Conservation (phyloP, 495 filamentous ascomycete genomes). For the Platismatia glauca region DNA sequence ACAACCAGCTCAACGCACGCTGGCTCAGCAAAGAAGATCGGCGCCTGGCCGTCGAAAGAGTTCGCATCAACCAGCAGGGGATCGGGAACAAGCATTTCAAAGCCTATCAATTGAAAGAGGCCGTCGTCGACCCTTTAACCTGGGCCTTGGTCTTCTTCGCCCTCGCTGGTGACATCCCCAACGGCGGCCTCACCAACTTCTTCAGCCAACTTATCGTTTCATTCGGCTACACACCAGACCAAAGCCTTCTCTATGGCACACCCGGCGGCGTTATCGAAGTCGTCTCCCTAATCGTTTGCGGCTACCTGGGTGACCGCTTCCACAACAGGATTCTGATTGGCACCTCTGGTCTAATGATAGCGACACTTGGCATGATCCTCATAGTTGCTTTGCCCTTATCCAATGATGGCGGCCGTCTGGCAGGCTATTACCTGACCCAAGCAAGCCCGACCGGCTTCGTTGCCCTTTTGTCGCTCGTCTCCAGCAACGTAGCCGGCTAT, state of each 20-base stretch:
- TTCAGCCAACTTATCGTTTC: constrained; percentile 58
- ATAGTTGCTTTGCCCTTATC: constrained; percentile 54
- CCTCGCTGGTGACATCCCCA: constrained; percentile 53
- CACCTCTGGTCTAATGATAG: constrained; percentile 31
- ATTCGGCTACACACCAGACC: constrained; percentile 45
- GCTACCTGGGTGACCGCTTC: constrained; percentile 50
- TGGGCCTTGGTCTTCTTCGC: constrained; percentile 60
- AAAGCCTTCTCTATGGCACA: constrained; percentile 57
- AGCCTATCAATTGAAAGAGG: constrained; percentile 51
- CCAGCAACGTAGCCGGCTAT: constrained; percentile 60
- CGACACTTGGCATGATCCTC: constrained; percentile 50
- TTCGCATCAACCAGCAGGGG: constrained; percentile 56
- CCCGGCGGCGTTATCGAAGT: constrained; percentile 61
- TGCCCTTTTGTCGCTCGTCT: constrained; percentile 46
- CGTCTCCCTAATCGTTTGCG: constrained; percentile 48
- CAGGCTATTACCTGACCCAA: constrained; percentile 57
- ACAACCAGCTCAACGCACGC: constrained; percentile 59
- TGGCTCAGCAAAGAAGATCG: constrained; percentile 58
- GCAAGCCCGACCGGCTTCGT: constrained; percentile 51
- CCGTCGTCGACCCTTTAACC: constrained; percentile 50
- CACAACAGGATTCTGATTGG: constrained; percentile 38
- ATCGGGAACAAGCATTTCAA: constrained; percentile 65
- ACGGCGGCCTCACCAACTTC: constrained; percentile 63
- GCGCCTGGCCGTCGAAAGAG: constrained; percentile 49
- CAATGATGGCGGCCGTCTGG: constrained; percentile 50